Evolutionary conservation across 202 grass and related monocot genomes (phyloP).

Genomic region (Zizania palustris): DNA sequence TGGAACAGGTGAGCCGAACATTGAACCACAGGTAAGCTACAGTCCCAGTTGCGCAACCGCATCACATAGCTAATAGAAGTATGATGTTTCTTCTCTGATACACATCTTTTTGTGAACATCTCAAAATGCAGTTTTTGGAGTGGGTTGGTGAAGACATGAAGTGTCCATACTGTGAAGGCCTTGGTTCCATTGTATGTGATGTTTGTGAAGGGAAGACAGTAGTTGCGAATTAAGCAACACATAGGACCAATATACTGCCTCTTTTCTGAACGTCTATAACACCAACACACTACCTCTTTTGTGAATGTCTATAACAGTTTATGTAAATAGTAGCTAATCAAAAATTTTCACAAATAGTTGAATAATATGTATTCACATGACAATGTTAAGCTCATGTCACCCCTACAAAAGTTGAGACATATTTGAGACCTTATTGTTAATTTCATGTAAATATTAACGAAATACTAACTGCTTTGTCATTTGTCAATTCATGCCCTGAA

Average conservation of each 20-base stretch:
- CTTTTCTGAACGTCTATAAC: background rate
- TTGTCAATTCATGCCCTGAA: conserved; percentile 17
- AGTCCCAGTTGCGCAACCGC: conserved; percentile 13
- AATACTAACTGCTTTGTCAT: background rate
- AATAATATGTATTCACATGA: conserved; percentile 23
- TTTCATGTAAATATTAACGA: conserved; percentile 37
- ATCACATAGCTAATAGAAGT: background rate
- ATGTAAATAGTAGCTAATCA: conserved; percentile 27
- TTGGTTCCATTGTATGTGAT: conserved; percentile 73
- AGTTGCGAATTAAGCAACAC: conserved; percentile 44
- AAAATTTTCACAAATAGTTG: background rate
- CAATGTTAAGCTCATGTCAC: background rate
- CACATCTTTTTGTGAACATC: conserved; percentile 14
- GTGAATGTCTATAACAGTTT: background rate
- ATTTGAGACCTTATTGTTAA: background rate
- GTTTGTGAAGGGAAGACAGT: conserved; percentile 66
- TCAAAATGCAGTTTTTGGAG: conserved; percentile 80
- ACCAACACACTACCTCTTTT: background rate
- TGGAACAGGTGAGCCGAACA: conserved; percentile 80
- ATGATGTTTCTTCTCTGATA: background rate
- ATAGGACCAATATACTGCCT: background rate
- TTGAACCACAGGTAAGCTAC: conserved; percentile 80
- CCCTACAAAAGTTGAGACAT: conserved; percentile 16
- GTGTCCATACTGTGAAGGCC: conserved; percentile 84
- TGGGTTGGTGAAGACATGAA: conserved; percentile 83